These are phyloP conservation scores for Escallonia herrerae DNA, from an alignment of 129 eudicot genomes.

Conservation along the genomic window DNA sequence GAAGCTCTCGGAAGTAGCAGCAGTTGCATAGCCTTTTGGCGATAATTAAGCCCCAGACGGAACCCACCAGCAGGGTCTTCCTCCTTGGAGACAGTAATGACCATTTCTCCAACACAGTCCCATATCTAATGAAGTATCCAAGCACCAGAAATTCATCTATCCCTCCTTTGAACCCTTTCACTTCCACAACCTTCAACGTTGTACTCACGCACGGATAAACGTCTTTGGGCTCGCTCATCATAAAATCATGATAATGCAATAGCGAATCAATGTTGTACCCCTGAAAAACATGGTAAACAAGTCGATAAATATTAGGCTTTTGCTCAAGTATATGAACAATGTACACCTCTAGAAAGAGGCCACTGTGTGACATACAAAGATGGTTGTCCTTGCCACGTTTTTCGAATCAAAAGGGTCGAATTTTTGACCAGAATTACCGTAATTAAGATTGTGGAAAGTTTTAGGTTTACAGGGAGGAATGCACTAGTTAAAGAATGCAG, in stretches of 20 bases:
- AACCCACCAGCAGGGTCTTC: not conserved
- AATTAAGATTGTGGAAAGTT: not conserved
- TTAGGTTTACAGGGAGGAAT: not conserved
- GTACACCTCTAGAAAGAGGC: too few relatives aligned
- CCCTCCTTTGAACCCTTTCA: constrained; percentile 6
- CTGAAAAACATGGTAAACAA: not conserved
- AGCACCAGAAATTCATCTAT: not conserved
- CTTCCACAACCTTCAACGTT: constrained; percentile 2
- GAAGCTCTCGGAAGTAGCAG: not conserved
- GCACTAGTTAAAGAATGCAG: too few relatives aligned
- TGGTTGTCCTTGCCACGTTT: too few relatives aligned
- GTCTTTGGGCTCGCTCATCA: not conserved
- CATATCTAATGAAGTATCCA: constrained; percentile 9
- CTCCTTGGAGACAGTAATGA: not conserved
- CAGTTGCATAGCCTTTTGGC: not conserved
- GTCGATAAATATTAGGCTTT: too few relatives aligned
- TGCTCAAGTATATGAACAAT: too few relatives aligned
- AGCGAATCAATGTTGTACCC: not conserved
- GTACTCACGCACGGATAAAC: not conserved
- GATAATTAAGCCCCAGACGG: not conserved
- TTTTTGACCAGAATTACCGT: too few relatives aligned
- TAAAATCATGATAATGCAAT: not conserved
- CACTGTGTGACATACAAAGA: too few relatives aligned
- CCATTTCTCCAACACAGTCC: constrained; percentile 1
- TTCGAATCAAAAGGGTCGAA: too few relatives aligned